Conservation (phyloP, 2,329 filamentous ascomycete species). For the Calcarisporium arbuscula region DNA sequence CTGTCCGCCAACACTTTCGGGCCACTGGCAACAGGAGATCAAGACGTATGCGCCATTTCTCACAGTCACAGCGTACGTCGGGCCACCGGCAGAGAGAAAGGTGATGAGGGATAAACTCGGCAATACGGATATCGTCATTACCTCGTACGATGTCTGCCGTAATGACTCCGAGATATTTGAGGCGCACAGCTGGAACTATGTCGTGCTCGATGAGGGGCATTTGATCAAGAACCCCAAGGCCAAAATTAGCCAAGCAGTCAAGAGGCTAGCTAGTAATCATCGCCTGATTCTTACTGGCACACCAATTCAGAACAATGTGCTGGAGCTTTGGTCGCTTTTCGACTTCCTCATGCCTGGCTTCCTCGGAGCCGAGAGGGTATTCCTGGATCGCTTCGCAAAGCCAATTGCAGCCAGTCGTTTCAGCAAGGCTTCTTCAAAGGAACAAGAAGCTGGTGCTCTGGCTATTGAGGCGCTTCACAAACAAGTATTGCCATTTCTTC, state of each 20-base stretch:
- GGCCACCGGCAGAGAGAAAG: conserved; percentile 73
- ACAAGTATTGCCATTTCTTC: conserved; percentile 91
- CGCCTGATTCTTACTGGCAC: conserved; percentile 94
- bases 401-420: conserved; percentile 91
- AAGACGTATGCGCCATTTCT: conserved; percentile 94
- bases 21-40: conserved; percentile 98
- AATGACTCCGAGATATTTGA: conserved; percentile 86
- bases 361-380: conserved; percentile 90
- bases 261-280: conserved; percentile 84
- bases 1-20: conserved; percentile 90
- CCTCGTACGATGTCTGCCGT: conserved; percentile 95
- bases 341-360: conserved; percentile 99
- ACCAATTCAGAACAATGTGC: conserved; percentile 94
- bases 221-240: conserved; percentile 98
- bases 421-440: conserved; percentile 95
- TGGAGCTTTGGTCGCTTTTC: conserved; percentile 96
- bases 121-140: conserved; percentile 87
- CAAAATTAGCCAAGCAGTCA: conserved; percentile 90
- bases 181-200: conserved; percentile 91
- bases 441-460: conserved; percentile 92
- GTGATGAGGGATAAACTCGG: conserved; percentile 63
- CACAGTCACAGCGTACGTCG: conserved; percentile 82
- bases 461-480: conserved; percentile 98
- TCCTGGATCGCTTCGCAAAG: conserved; percentile 89
- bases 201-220: conserved; percentile 94